Conservation (phyloP, 2,329 filamentous ascomycete genomes). For the Colletotrichum liriopes region DNA sequence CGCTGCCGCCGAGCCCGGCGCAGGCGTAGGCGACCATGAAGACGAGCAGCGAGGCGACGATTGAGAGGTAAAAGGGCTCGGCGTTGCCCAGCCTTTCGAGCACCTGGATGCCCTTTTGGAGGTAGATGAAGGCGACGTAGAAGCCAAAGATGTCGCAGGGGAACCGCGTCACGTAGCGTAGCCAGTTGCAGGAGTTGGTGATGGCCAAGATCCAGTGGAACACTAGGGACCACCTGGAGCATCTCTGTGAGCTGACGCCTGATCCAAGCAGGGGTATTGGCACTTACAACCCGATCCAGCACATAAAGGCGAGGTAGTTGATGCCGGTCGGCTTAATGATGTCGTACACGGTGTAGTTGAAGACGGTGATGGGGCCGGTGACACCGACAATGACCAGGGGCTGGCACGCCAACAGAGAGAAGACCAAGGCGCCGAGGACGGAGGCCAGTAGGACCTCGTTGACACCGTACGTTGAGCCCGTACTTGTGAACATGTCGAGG, state of each 20-base stretch:
- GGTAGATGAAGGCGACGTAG: constrained; percentile 92
- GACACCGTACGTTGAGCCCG: constrained; percentile 86
- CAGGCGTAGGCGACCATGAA: constrained; percentile 83
- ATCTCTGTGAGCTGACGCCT: neutral
- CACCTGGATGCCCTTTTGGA: constrained; percentile 92
- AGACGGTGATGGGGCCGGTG: constrained; percentile 92
- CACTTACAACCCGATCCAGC: constrained; percentile 84
- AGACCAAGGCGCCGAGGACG: constrained; percentile 86
- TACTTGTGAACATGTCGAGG: constrained; percentile 94
- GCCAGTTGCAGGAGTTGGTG: constrained; percentile 88
- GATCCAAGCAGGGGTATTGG: neutral
- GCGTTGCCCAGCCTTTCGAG: constrained; percentile 80
- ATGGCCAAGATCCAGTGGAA: constrained; percentile 89
- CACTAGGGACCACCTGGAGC: constrained; percentile 80
- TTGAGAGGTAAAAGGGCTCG: constrained; percentile 83
- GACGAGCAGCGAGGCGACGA: constrained; percentile 83
- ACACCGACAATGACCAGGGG: constrained; percentile 93
- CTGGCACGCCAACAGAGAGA: constrained; percentile 84
- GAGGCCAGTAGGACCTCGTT: constrained; percentile 93
- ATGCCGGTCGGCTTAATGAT: constrained; percentile 85
- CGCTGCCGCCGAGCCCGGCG: constrained; percentile 78
- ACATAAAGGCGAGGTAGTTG: constrained; percentile 92
- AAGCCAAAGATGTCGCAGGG: constrained; percentile 96
- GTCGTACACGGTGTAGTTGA: constrained; percentile 94
- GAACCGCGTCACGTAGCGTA: constrained; percentile 92